Evolutionary conservation across 805 yeast species (phyloP), one percentile per base, ranked within the genome.

Genomic region (Maudiozyma bulderi): DNA sequence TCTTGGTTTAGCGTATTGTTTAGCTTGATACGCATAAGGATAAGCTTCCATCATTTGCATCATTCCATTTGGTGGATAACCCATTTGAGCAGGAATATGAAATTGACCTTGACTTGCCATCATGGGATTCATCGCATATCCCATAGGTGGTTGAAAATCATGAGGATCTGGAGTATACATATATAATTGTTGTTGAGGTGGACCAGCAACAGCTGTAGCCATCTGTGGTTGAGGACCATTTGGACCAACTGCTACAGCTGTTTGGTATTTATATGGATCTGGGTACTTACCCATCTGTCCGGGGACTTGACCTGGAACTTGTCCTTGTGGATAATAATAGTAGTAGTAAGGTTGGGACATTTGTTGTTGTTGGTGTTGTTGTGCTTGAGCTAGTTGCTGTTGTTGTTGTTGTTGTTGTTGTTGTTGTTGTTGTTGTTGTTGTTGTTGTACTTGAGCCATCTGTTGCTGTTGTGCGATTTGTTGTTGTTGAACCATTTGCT

Each of bases 281-380:
- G 40, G 40, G 35, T 43, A 43, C 34, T 34, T 34, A 10, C 31
- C 29, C 8, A 30, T 43, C 28, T 35, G 33, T 26, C 37, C 31
- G 4, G 38, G 38, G 8, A 9, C 38, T 7, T 14, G 15, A 11
- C 15, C 15, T 5, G 32, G 50, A 11, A 33, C 39, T n/a, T 39
- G 55, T 43, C 34, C 41, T 33, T 34, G 46, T 30, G 39, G 41
- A 35, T 45, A 40, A 8, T 44, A 35, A 26, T 43, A 44, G 47
- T 35, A 44, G 40, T 37, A 37, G 46, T 45, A 42, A 34, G 51
- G 46, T 48, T 34, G 50, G 14, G 14, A 10, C 38, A 33, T 41
- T 33, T 40, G 43, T 20, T 40, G 44, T 20, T 39, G 44, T 15
- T 45, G 47, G 30, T 37, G 47, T 37, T 44, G 46, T 26, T 26